Conservation (phyloP, 176 grass and related monocot genomes). For the Triticum turgidum region DNA sequence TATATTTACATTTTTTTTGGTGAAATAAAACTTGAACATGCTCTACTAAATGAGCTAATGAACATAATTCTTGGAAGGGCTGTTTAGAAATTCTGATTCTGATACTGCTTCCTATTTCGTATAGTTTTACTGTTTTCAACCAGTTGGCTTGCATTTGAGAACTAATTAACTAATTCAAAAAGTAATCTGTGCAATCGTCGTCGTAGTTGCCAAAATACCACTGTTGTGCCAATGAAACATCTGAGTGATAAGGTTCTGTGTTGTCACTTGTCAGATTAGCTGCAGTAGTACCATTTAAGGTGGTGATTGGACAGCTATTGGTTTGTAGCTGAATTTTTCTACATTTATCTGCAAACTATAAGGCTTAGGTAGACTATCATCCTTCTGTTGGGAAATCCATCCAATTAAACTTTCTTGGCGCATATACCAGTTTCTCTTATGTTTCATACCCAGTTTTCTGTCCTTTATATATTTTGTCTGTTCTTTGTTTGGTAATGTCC, state of each 20-base stretch:
- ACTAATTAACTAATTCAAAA: not conserved
- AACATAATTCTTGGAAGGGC: not conserved
- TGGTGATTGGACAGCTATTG: not conserved
- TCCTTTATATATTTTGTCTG: slow-evolving; percentile 4
- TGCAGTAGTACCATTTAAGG: not conserved
- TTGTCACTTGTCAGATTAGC: not conserved
- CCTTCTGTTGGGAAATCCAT: not conserved
- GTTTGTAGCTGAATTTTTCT: not conserved
- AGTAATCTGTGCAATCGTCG: not conserved
- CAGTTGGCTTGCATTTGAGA: not conserved
- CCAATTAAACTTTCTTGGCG: slow-evolving; percentile 10
- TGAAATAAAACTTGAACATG: not conserved
- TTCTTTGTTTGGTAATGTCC: slow-evolving; percentile 28
- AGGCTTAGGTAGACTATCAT: not conserved
- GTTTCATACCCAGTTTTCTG: slow-evolving; percentile 1
- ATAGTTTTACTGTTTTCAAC: slow-evolving; percentile 14
- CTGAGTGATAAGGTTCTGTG: not conserved
- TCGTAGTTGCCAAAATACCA: not conserved
- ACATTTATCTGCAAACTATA: not conserved
- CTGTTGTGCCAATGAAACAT: not conserved
- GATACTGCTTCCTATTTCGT: not conserved
- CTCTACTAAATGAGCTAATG: not conserved
- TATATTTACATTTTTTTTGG: slow-evolving; percentile 11
- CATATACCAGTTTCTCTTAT: slow-evolving; percentile 21
- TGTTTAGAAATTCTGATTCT: not conserved